A percentile compares a stretch with the other conserved stretches of the same genome.
Evolutionary conservation across 768 basidiomycete genomes (phyloP).

Genomic region (Nevesoporus exiguus): DNA sequence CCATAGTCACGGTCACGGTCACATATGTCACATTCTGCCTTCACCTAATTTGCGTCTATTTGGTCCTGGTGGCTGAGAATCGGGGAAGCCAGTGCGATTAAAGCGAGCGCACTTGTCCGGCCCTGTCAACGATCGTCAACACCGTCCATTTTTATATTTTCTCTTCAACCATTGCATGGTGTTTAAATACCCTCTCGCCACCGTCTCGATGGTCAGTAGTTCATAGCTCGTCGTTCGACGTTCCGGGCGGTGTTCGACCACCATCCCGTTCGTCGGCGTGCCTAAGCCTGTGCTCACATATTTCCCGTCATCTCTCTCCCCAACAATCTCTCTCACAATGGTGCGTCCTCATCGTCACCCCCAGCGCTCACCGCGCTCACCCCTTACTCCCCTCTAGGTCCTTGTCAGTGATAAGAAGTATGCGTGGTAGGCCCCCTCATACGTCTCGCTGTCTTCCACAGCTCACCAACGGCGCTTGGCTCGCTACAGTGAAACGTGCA

Average conservation of each 20-base stretch:
- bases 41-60: slow-evolving; percentile 20
- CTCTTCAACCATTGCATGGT: slow-evolving; percentile 36
- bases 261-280: slow-evolving; percentile 36
- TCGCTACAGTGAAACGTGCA: slow-evolving; percentile 75
- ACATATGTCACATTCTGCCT: background rate
- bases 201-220: slow-evolving; percentile 26
- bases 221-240: slow-evolving; percentile 51
- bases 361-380: background rate
- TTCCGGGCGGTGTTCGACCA: slow-evolving; percentile 55
- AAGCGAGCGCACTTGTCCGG: slow-evolving; percentile 19
- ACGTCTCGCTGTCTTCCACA: background rate
- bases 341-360: slow-evolving; percentile 30
- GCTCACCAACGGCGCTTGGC: background rate
- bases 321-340: slow-evolving; percentile 35
- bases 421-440: slow-evolving; percentile 60
- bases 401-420: slow-evolving; percentile 77
- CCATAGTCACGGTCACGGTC: slow-evolving; percentile 11
- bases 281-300: slow-evolving; percentile 5
- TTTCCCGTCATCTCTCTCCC: background rate
- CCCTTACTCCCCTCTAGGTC: slow-evolving; percentile 40
- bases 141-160: slow-evolving; percentile 34
- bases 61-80: slow-evolving; percentile 24
- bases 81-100: slow-evolving; percentile 22
- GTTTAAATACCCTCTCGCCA: slow-evolving; percentile 40
- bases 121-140: slow-evolving; percentile 54